Evolutionary conservation across 305 asterid genomes (phyloP).

Genomic region (Rubia tinctorum): DNA sequence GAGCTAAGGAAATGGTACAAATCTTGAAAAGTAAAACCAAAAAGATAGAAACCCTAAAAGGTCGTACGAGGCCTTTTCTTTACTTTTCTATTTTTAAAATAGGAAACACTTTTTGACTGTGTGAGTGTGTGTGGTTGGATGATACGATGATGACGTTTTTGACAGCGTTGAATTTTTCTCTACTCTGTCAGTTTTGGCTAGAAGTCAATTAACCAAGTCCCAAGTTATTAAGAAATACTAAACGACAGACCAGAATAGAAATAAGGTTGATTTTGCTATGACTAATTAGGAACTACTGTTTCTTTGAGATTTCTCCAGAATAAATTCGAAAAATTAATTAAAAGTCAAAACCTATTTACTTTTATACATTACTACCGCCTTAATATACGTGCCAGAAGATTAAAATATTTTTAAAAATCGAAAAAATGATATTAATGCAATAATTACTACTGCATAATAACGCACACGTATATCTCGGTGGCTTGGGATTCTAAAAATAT

Average conservation of each 20-base stretch:
- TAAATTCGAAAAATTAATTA: neutral
- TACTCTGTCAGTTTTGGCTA: conserved; percentile 32
- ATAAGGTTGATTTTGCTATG: neutral
- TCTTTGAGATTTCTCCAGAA: neutral
- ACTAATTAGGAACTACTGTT: conserved; percentile 4
- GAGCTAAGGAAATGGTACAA: neutral
- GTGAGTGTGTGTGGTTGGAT: conserved; percentile 9
- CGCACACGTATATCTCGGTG: conserved; percentile 40
- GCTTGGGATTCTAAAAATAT: conserved; percentile 12
- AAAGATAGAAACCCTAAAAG: conserved; percentile 1
- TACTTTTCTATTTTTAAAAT: neutral
- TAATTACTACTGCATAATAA: conserved; percentile 23
- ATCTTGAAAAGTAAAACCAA: neutral
- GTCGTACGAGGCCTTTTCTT: neutral
- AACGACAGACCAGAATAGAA: conserved; percentile 27
- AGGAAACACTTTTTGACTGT: conserved; percentile 1
- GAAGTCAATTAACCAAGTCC: conserved; percentile 20
- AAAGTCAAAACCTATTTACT: neutral
- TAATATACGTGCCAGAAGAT: conserved; percentile 33
- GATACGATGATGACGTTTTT: conserved; percentile 17
- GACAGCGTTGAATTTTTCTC: conserved; percentile 42
- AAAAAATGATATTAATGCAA: neutral
- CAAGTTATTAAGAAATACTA: conserved; percentile 35
- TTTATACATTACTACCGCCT: conserved; percentile 10
- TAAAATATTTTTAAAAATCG: neutral